Conservation (phyloP, 805 yeast species). For the Kodamaea kaohsiungensis region DNA sequence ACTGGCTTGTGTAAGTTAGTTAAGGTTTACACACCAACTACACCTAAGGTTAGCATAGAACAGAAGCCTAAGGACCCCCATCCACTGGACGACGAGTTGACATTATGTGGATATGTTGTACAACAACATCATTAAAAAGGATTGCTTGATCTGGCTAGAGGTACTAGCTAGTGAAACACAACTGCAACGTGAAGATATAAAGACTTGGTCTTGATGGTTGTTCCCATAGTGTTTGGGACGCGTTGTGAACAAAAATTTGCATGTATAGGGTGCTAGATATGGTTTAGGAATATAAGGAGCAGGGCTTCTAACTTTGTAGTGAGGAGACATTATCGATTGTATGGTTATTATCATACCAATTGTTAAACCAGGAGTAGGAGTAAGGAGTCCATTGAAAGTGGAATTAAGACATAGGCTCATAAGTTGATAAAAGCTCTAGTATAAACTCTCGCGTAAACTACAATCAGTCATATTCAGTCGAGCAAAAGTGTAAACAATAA, state of each 20-base stretch:
- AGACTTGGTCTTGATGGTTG: not conserved
- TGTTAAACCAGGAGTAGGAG: too few relatives aligned
- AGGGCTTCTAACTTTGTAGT: not conserved
- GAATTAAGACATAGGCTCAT: too few relatives aligned
- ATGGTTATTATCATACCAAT: too few relatives aligned
- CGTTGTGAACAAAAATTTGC: not conserved
- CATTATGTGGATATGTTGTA: not conserved
- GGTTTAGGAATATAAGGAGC: not conserved
- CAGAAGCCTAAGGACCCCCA: not conserved
- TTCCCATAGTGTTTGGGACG: not conserved
- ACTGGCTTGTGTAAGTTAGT: constrained; percentile 9
- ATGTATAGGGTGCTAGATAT: not conserved
- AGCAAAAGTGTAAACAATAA: too few relatives aligned
- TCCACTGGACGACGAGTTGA: constrained; percentile 3
- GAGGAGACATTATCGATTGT: too few relatives aligned
- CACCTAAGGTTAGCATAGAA: not conserved
- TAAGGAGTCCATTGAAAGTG: too few relatives aligned
- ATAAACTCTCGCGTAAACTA: too few relatives aligned
- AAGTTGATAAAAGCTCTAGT: too few relatives aligned
- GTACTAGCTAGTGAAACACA: too few relatives aligned
- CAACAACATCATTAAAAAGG: too few relatives aligned
- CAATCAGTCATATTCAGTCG: too few relatives aligned
- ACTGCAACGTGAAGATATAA: not conserved
- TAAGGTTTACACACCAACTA: constrained; percentile 1
- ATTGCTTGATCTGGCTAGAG: too few relatives aligned